These are phyloP conservation scores for Cercophora scortea DNA, from an alignment of 495 filamentous ascomycete genomes.

Conservation along the genomic window DNA sequence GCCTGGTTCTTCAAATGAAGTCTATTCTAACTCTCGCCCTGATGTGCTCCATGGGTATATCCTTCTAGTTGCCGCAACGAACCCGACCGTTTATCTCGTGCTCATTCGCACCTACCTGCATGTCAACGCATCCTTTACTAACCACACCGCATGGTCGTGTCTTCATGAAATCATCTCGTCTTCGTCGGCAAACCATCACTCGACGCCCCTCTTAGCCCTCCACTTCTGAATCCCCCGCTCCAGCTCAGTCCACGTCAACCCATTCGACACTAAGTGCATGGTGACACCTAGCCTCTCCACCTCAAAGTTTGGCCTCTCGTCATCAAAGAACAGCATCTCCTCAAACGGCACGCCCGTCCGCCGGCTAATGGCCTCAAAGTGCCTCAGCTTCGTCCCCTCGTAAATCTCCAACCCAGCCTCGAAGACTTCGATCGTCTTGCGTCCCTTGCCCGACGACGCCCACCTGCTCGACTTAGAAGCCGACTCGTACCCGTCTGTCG, in stretches of 20 bases:
- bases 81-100: too few species aligned
- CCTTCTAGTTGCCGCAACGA: too few species aligned
- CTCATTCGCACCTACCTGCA: too few species aligned
- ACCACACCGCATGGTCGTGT: too few species aligned
- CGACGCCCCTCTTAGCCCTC: constrained; percentile 51
- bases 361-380: constrained; percentile 67
- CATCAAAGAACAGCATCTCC: constrained; percentile 96
- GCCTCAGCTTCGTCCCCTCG: constrained; percentile 75
- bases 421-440: constrained; percentile 65
- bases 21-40: too few species aligned
- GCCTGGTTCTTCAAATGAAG: too few species aligned
- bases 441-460: constrained; percentile 25
- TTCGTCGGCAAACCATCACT: neutral
- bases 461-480: neutral
- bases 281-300: constrained; percentile 79
- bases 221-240: constrained; percentile 75
- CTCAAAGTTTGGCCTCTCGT: constrained; percentile 79
- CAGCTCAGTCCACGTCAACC: constrained; percentile 70
- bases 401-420: constrained; percentile 81
- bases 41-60: too few species aligned
- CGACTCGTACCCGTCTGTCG: neutral
- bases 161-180: too few species aligned
- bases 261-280: constrained; percentile 70
- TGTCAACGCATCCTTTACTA: too few species aligned
- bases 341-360: constrained; percentile 58